Base-by-base conservation (phyloP, 129 eudicot genomes). In the Calendula officinalis region DNA sequence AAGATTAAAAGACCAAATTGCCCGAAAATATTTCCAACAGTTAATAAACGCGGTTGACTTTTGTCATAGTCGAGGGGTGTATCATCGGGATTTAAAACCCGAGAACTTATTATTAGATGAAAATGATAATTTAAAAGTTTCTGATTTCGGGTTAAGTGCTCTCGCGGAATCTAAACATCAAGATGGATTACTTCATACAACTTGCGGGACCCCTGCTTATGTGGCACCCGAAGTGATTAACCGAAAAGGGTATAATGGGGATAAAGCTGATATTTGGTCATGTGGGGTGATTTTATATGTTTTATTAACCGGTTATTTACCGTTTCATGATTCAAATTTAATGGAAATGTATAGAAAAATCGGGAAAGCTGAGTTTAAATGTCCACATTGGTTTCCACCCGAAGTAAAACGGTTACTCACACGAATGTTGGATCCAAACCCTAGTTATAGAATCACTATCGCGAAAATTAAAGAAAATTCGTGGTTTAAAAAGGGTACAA, bases 181-280 rank as follows among this genome's bases (percentile, higher is more conserved):
- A 56, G 96, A 89, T 44, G 90, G 96, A 38, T 75, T 89, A 13
- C 79, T 89, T 7, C 94, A 89, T 53, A 89, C 96, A 33, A 80
- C 83, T 12, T 89, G 96, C 61, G 96, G 96, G 58, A 88, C 96
- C 42, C 96, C 91, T 41, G 91, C 96, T 3, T 88, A 88, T 60
- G 96, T 84, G 15, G 91, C 91, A n/a, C 96, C 96, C 0, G 91
- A 81, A 64, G 78, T 85, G 52, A 78, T 85, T 27, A 63, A 39
- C 33, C 60, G 84, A 67, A 75, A 65, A 54, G 91, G 91, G 5
- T 84, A 84, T 33, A 84, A 84, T 58, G 91, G 87, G 38, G 80
- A 80, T 34, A 85, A 72, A 70, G 84, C 84, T 5, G 85, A 85
- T 39, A 74, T 79, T 11, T 85, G 92, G 92, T 81, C 87, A 4